A percentile compares a stretch with the other conserved stretches of the same genome.
Evolutionary conservation across 805 yeast genomes (phyloP).

Genomic region (Candida dajiaensis): DNA sequence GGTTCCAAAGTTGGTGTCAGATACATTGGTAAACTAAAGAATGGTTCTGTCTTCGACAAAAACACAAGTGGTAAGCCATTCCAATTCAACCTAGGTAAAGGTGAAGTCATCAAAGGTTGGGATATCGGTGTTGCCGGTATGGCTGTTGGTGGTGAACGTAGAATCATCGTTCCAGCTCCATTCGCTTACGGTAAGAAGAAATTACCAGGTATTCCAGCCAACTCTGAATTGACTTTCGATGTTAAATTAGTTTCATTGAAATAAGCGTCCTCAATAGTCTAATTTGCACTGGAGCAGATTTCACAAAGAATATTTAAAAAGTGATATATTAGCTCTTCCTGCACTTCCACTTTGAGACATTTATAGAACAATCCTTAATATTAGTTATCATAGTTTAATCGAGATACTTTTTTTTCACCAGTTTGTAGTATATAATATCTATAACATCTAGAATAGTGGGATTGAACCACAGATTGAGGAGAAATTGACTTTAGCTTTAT

Average conservation of each 20-base stretch:
- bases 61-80: constrained; percentile 98
- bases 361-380: neutral
- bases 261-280: constrained; percentile 33
- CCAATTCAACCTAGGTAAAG: constrained; percentile 83
- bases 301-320: neutral
- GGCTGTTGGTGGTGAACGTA: constrained; percentile 98
- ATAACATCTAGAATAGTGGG: too few relatives aligned
- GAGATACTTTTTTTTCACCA: neutral
- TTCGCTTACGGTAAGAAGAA: constrained; percentile 95
- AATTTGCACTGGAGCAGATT: neutral
- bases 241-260: constrained; percentile 88
- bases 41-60: constrained; percentile 95
- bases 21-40: constrained; percentile 95
- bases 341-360: neutral
- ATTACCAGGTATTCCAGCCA: constrained; percentile 96
- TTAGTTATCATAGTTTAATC: neutral
- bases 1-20: constrained; percentile 93
- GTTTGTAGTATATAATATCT: neutral
- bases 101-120: constrained; percentile 98
- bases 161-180: constrained; percentile 91
- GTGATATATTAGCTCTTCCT: neutral
- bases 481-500: too few relatives aligned
- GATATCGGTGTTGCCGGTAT: constrained; percentile 98
- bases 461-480: too few relatives aligned
- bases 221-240: constrained; percentile 94